Conservation (phyloP, 2,329 filamentous ascomycete genomes). For the Diaporthe aspalathi region DNA sequence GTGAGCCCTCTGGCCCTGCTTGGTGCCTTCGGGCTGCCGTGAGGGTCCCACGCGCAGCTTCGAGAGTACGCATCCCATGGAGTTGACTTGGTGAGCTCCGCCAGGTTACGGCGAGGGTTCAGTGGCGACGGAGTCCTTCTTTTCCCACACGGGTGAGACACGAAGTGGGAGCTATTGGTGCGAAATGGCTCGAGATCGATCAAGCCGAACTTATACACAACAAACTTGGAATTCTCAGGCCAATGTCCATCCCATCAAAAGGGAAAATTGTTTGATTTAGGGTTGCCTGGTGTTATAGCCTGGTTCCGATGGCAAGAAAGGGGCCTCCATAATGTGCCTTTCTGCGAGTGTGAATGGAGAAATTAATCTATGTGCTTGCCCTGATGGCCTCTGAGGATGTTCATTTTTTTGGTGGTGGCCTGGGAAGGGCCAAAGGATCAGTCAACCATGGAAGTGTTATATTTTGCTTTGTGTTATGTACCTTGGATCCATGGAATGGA, state of each 20-base stretch:
- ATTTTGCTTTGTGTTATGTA: too few species aligned
- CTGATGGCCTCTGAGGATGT: background rate
- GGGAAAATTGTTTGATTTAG: too few species aligned
- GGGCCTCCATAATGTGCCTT: background rate
- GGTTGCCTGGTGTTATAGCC: background rate
- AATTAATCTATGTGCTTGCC: too few species aligned
- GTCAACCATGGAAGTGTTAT: too few species aligned
- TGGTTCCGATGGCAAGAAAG: background rate
- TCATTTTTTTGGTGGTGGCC: background rate
- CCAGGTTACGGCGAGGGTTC: background rate
- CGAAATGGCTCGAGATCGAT: too few species aligned
- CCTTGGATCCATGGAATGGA: background rate
- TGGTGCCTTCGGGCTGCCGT: too few species aligned
- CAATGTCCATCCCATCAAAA: background rate
- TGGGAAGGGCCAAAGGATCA: too few species aligned
- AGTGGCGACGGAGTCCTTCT: background rate
- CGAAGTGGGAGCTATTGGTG: too few species aligned
- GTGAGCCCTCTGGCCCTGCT: background rate
- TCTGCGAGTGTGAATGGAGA: background rate
- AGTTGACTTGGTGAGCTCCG: background rate
- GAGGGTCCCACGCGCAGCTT: too few species aligned
- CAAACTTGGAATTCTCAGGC: background rate
- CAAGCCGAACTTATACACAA: background rate
- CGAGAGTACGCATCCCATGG: background rate
- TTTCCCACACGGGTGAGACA: background rate